Percentiles rank a stretch among this genome's conserved stretches.
These are phyloP conservation scores for Cyclotella kingstonii DNA, from an alignment of 108 stramenopile genomes.

Conservation along the genomic window DNA sequence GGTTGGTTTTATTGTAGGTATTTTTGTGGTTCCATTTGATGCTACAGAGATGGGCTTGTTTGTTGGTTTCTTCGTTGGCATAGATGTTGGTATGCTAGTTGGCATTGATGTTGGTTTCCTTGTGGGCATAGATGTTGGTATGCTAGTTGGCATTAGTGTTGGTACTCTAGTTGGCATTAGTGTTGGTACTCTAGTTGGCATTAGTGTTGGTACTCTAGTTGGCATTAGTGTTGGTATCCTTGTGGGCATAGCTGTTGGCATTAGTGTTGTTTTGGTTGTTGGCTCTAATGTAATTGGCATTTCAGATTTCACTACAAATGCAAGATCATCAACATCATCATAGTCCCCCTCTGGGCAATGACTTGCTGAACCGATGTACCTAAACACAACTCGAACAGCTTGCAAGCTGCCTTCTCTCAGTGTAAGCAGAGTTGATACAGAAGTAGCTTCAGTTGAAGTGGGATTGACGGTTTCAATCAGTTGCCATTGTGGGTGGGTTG, in stretches of 20 bases:
- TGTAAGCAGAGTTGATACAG: background rate
- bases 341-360: background rate
- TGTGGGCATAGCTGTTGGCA: background rate
- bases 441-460: background rate
- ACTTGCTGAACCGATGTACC: background rate
- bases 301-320: background rate
- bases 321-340: conserved; percentile 7
- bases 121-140: background rate
- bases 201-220: background rate
- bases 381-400: conserved; percentile 19
- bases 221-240: background rate
- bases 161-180: background rate
- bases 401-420: conserved; percentile 2
- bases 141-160: background rate
- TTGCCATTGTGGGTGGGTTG: conserved; percentile 14
- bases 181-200: background rate
- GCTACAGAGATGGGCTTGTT: background rate
- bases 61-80: background rate
- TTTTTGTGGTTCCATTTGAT: background rate
- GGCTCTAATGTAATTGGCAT: background rate
- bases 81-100: no score
- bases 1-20: background rate
- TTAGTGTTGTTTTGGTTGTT: background rate
- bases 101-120: background rate
- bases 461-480: conserved; percentile 10